Evolutionary conservation across 2,329 filamentous ascomycete genomes (phyloP).

Genomic region (Coniochaeta prunicola): DNA sequence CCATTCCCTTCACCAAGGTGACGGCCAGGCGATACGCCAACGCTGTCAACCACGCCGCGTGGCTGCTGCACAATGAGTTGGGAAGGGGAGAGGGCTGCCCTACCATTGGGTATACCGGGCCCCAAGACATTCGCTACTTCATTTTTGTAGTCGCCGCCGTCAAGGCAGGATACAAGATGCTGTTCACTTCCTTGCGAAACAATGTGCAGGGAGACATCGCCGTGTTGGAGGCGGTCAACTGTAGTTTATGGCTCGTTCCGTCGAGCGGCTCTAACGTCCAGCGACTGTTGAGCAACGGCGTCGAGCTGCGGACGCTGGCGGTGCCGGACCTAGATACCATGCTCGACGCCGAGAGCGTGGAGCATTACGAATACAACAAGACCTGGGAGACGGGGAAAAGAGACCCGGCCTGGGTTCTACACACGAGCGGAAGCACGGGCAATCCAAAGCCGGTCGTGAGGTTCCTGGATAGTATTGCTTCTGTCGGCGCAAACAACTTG

Average conservation of each 20-base stretch:
- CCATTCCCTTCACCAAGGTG: background rate
- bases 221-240: background rate
- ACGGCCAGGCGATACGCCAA: background rate
- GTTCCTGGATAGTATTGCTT: slow-evolving; percentile 9
- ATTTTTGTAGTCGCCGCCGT: slow-evolving; percentile 8
- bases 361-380: background rate
- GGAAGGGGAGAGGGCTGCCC: background rate
- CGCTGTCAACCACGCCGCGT: background rate
- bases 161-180: slow-evolving; percentile 6
- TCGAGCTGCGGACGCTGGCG: background rate
- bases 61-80: background rate
- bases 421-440: slow-evolving; percentile 39
- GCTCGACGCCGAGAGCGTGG: background rate
- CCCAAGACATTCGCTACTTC: slow-evolving; percentile 7
- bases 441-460: slow-evolving; percentile 36
- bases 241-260: background rate
- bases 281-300: background rate
- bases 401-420: slow-evolving; percentile 33
- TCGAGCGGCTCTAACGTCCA: background rate
- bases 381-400: slow-evolving; percentile 31
- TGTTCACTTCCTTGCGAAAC: slow-evolving; percentile 1
- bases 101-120: slow-evolving; percentile 6
- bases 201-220: background rate
- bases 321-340: background rate
- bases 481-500: background rate